These are phyloP conservation scores for Globisporangium orthogonon DNA, from an alignment of 352 stramenopile genomes.

Conservation along the genomic window DNA sequence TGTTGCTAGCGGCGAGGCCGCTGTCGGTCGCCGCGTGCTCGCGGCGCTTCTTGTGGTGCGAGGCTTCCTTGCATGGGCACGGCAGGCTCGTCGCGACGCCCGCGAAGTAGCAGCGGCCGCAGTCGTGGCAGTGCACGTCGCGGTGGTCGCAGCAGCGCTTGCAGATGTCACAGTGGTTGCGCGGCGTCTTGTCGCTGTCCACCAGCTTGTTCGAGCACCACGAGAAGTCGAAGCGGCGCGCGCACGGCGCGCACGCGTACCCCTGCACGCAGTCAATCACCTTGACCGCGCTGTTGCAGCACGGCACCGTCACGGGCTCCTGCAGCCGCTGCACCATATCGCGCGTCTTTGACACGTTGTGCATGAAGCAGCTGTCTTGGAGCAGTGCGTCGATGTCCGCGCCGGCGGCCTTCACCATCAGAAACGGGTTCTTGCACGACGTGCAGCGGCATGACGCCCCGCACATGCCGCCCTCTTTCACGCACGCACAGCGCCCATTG, in stretches of 20 bases:
- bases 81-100: conserved; percentile 69
- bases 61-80: conserved; percentile 72
- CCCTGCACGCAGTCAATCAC: conserved; percentile 76
- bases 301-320: conserved; percentile 59
- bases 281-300: conserved; percentile 47
- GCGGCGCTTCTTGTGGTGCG: conserved; percentile 46
- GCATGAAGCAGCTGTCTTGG: conserved; percentile 81
- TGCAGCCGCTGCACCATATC: conserved; percentile 77
- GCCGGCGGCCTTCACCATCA: conserved; percentile 72
- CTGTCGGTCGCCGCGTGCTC: conserved; percentile 16
- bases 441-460: conserved; percentile 70
- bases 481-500: conserved; percentile 75
- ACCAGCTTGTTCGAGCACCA: conserved; percentile 82
- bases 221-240: conserved; percentile 61
- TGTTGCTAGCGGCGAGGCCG: background rate
- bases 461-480: conserved; percentile 81
- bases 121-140: conserved; percentile 82
- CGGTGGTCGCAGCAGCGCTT: conserved; percentile 83
- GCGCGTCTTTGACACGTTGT: conserved; percentile 81
- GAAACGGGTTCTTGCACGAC: conserved; percentile 83
- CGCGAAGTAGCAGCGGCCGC: conserved; percentile 80
- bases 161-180: conserved; percentile 83
- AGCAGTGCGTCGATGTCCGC: conserved; percentile 71
- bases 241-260: conserved; percentile 43
- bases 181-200: conserved; percentile 60